phyloP scores from a whole-genome alignment of 352 stramenopile species.

The Phytophthora boehmeriae region DNA sequence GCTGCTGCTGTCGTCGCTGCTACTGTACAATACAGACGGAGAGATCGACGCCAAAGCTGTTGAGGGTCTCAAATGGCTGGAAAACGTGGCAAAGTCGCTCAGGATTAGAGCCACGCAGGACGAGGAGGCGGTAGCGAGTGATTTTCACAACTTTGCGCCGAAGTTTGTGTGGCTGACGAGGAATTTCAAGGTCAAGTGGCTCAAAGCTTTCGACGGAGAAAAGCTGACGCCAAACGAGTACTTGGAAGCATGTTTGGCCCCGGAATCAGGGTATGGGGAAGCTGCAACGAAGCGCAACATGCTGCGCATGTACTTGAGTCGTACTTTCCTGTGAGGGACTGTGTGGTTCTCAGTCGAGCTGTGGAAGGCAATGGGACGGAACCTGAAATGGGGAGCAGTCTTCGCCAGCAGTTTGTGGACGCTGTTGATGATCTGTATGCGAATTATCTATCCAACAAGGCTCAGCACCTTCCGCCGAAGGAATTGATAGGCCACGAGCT shows the following conservation, averaged over 20 bases:
- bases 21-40: constrained; percentile 66
- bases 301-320: constrained; percentile 63
- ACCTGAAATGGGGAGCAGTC: constrained; percentile 26
- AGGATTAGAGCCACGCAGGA: constrained; percentile 66
- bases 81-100: constrained; percentile 39
- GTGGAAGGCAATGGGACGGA: constrained; percentile 40
- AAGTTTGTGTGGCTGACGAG: constrained; percentile 67
- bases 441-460: constrained; percentile 46
- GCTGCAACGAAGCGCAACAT: constrained; percentile 55
- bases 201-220: constrained; percentile 41
- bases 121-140: constrained; percentile 51
- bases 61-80: constrained; percentile 55
- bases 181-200: constrained; percentile 80
- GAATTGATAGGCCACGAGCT: constrained; percentile 47
- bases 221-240: constrained; percentile 61
- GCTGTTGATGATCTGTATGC: constrained; percentile 53
- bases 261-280: constrained; percentile 64
- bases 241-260: constrained; percentile 46
- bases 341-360: constrained; percentile 52
- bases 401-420: constrained; percentile 64
- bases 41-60: constrained; percentile 53
- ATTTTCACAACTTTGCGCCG: constrained; percentile 56
- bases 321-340: constrained; percentile 50
- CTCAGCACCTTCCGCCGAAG: constrained; percentile 46
- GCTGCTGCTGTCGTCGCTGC: constrained; percentile 60